Evolutionary conservation across 2,329 filamentous ascomycete species (phyloP), one percentile per base, ranked within the genome.

Genomic region (Exophiala aquamarina): DNA sequence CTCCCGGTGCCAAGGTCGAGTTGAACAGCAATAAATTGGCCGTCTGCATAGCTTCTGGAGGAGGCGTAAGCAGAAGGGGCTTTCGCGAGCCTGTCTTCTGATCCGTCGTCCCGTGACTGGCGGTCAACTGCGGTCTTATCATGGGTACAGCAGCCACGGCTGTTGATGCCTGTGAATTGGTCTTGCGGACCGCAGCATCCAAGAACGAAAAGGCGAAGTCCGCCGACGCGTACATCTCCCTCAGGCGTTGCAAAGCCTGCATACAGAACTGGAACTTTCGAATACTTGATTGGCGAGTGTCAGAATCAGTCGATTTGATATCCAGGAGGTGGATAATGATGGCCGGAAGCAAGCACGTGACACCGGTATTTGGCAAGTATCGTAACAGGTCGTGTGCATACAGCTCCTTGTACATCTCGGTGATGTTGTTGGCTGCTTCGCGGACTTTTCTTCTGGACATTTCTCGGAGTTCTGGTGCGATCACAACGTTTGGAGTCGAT

Each of bases 121-220:
- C 19, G 18, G 34, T 36, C 31, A 17, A 23, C 20, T 44, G 17
- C 19, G 28, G 38, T 32, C 3, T 14, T 14, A 44, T 41, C 29
- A 18, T 34, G n/a, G 28, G 9, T 3, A 32, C 20, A n/a, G 29
- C 21, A 28, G 13, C 21, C 21, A 33, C 18, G 11, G 23, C 21
- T 17, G 34, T 41, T 13, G 42, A 34, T n/a, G 50, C 19, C 32
- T 50, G 41, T 13, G 39, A 39, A 19, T 47, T 87, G 83, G 7
- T 89, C 89, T 71, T 95, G 94, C 87, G 84, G 54, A 95, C 86
- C 1, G 90, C 89, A 1, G 90, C 89, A 64, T 95, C 89, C n/a
- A 96, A 77, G 72, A 96, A 96, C 2, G 88, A 88, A 1, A 88
- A 92, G n/a, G 89, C 90, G 61, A 93, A 95, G 66, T 96, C 91